Evolutionary conservation across 495 filamentous ascomycete genomes (phyloP).

Genomic region (Penicillium samsonianum): DNA sequence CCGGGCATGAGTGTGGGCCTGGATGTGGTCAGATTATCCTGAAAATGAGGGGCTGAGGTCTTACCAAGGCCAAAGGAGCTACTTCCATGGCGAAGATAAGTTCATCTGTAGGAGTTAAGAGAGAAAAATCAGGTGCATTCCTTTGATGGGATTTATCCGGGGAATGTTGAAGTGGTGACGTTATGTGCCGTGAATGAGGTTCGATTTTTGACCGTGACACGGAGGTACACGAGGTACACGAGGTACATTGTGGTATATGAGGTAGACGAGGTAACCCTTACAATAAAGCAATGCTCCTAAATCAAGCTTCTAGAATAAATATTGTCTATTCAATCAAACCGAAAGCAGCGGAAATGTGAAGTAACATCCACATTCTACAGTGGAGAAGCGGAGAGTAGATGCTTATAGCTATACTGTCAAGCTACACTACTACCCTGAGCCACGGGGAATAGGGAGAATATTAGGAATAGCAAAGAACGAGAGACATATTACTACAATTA

Average conservation of each 20-base stretch:
- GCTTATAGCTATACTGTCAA: background rate
- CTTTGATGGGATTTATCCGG: conserved; percentile 9
- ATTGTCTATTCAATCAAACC: background rate
- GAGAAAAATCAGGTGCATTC: conserved; percentile 3
- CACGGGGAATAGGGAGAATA: background rate
- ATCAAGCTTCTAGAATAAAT: background rate
- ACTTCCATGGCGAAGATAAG: conserved; percentile 54
- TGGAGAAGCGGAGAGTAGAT: conserved; percentile 15
- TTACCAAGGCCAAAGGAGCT: conserved; percentile 60
- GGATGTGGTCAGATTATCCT: conserved; percentile 19
- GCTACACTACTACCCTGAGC: background rate
- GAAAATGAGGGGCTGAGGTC: conserved; percentile 15
- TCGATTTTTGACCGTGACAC: background rate
- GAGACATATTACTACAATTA: background rate
- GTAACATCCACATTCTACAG: conserved; percentile 25
- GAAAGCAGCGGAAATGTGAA: conserved; percentile 8
- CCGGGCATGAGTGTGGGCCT: conserved; percentile 88
- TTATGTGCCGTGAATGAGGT: background rate
- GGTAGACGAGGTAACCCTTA: background rate
- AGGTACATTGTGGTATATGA: too few relatives aligned
- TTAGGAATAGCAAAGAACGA: background rate
- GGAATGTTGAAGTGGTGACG: conserved; percentile 8
- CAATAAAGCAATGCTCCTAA: background rate
- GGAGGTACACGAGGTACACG: background rate
- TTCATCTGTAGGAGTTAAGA: conserved; percentile 1